Evolutionary conservation across 2,329 filamentous ascomycete species (phyloP), one percentile per base, ranked within the genome.

Genomic region (Bipolaris victoriae): DNA sequence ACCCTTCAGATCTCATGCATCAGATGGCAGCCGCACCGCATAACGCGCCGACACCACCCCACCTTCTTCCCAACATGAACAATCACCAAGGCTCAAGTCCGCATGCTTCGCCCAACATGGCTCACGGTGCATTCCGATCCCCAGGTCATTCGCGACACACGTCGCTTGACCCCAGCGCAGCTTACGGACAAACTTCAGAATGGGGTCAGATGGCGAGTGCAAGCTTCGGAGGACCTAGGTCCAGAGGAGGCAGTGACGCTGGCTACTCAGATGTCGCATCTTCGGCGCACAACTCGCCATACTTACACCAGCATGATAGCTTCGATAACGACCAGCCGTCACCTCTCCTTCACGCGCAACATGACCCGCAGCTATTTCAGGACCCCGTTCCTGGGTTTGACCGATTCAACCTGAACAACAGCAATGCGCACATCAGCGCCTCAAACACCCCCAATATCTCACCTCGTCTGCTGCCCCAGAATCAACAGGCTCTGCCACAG

Each of bases 261-360:
- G 78, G 80, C 7, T 92, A 89, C 69, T 97, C 92, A 2, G 94
- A 97, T 65, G 88, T 97, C 16, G 50, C 55, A 5, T 97, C 86
- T 2, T 96, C 92, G 16, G 90, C 88, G 15, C 88, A 90, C 20
- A 90, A 88, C 22, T 97, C 94, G 16, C 94, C 94, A 3, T 92
- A 91, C 70, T 79, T 97, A 55, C 85, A 84, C 26, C 89, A 89
- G 65, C 84, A 90, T 58, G 93, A 97, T 68, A 86, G 81, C 62
- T 96, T 96, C 70, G 92, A 97, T 18, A 78, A 82, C n/a, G 82
- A 90, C 35, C 83, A 89, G 54, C 88, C 91, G 58, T 97, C 93
- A 7, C 94, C 94, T 1, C 86, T 95, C 76, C 85, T 97, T 60
- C 83, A 86, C 45, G 81, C 94, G 2, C 83, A 86, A 36, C 86